These are phyloP conservation scores for Orbilia javanica DNA, from an alignment of 2,329 filamentous ascomycete species.

Conservation along the genomic window DNA sequence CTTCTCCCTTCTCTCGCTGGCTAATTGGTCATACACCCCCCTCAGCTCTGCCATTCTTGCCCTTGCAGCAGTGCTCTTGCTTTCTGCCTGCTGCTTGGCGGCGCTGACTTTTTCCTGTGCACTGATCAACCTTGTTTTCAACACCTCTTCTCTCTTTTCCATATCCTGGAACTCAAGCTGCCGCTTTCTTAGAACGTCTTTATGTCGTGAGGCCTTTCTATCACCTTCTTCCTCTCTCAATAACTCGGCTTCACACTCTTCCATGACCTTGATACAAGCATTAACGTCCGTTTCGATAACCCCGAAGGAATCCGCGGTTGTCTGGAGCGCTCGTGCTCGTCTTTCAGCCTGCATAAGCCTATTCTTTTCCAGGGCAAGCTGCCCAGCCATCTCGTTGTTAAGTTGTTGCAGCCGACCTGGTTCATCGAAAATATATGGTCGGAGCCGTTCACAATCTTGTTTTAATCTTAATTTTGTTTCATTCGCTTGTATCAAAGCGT, in stretches of 20 bases:
- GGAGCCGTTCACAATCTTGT: constrained; percentile 88
- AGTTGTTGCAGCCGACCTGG: constrained; percentile 84
- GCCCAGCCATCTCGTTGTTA: constrained; percentile 83
- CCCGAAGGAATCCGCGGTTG: constrained; percentile 87
- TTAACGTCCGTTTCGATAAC: constrained; percentile 87
- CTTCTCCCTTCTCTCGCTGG: constrained; percentile 87
- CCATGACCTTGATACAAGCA: constrained; percentile 87
- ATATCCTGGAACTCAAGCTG: constrained; percentile 92
- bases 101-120: constrained; percentile 89
- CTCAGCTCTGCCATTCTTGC: constrained; percentile 91
- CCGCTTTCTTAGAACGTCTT: constrained; percentile 87
- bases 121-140: constrained; percentile 83
- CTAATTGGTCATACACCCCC: constrained; percentile 81
- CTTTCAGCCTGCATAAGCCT: constrained; percentile 90
- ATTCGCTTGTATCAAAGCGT: constrained; percentile 50
- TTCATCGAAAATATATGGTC: constrained; percentile 91
- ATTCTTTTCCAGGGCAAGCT: constrained; percentile 80
- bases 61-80: constrained; percentile 84
- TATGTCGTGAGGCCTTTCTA: constrained; percentile 80
- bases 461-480: constrained; percentile 72
- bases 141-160: constrained; percentile 84
- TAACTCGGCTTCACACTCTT: constrained; percentile 86
- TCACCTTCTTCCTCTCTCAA: constrained; percentile 92
- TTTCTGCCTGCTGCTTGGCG: constrained; percentile 81
- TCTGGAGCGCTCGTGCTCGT: constrained; percentile 88